Evolutionary conservation across 2,329 filamentous ascomycete species (phyloP).

Genomic region (Plenodomus lindquistii): DNA sequence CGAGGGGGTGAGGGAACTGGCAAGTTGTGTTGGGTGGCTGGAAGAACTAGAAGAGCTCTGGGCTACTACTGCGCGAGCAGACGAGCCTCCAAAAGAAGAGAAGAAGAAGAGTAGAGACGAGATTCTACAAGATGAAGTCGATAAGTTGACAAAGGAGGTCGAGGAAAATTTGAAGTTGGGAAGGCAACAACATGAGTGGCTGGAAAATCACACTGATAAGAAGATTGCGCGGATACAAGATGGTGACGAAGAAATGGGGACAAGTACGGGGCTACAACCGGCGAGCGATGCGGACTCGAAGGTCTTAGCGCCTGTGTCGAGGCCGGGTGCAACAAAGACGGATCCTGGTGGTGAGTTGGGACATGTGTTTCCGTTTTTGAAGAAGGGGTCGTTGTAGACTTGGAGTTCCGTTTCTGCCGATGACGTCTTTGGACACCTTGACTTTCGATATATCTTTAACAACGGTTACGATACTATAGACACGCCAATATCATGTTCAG

Average conservation of each 20-base stretch:
- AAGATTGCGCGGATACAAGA: slow-evolving; percentile 28
- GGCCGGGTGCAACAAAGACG: slow-evolving; percentile 1
- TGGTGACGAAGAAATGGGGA: slow-evolving; percentile 1
- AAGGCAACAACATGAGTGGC: slow-evolving; percentile 37
- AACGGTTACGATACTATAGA: too few relatives aligned
- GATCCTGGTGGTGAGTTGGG: slow-evolving; percentile 16
- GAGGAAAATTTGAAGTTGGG: slow-evolving; percentile 55
- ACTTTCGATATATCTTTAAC: too few relatives aligned
- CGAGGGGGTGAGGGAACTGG: slow-evolving; percentile 75
- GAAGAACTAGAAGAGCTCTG: slow-evolving; percentile 80
- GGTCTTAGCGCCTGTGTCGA: slow-evolving; percentile 10
- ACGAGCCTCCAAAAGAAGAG: slow-evolving; percentile 45
- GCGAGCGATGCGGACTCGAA: slow-evolving; percentile 8
- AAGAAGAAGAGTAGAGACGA: slow-evolving; percentile 57
- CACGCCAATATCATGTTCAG: too few relatives aligned
- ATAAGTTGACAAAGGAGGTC: slow-evolving; percentile 61
- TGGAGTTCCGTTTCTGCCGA: not conserved
- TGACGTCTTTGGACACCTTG: too few relatives aligned
- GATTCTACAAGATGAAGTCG: slow-evolving; percentile 60
- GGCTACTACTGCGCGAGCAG: slow-evolving; percentile 60
- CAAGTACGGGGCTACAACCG: slow-evolving; percentile 4
- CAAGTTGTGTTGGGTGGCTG: slow-evolving; percentile 79
- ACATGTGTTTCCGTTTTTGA: slow-evolving; percentile 38
- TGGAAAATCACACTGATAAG: slow-evolving; percentile 37
- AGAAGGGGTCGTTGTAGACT: slow-evolving; percentile 51